Evolutionary conservation across 768 basidiomycete species (phyloP).

Genomic region (Psilocybe sp.): DNA sequence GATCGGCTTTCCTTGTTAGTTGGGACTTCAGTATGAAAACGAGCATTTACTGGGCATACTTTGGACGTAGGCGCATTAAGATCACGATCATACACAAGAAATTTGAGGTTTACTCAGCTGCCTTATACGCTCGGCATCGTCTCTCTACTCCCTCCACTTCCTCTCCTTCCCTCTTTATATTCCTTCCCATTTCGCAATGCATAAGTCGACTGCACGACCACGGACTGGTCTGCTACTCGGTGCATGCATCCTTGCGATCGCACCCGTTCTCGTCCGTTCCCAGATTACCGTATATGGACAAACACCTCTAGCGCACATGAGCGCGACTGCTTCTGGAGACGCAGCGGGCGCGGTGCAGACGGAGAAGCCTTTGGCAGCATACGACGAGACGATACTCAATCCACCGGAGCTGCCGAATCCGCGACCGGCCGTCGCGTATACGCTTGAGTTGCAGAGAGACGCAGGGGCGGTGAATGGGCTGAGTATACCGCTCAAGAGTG

Average conservation of each 20-base stretch:
- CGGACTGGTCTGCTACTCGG: background rate
- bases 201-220: background rate
- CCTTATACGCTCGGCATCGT: background rate
- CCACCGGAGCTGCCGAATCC: conserved; percentile 49
- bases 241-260: background rate
- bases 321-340: conserved; percentile 7
- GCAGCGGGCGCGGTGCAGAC: conserved; percentile 18
- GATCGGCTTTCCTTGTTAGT: too few relatives aligned
- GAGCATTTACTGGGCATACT: too few relatives aligned
- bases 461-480: conserved; percentile 29
- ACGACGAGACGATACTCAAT: conserved; percentile 45
- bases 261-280: conserved; percentile 2
- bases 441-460: conserved; percentile 36
- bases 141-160: background rate
- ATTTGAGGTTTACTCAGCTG: too few relatives aligned
- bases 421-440: conserved; percentile 38
- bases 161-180: background rate
- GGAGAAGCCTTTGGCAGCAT: conserved; percentile 34
- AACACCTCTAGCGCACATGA: conserved; percentile 21
- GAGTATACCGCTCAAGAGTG: conserved; percentile 34
- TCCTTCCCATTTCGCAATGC: background rate
- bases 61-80: too few relatives aligned
- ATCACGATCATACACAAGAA: too few relatives aligned
- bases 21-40: too few relatives aligned
- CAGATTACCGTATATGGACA: conserved; percentile 32